phyloP scores from a whole-genome alignment of 306 rosid genomes.

The Styphnolobium japonicum region DNA sequence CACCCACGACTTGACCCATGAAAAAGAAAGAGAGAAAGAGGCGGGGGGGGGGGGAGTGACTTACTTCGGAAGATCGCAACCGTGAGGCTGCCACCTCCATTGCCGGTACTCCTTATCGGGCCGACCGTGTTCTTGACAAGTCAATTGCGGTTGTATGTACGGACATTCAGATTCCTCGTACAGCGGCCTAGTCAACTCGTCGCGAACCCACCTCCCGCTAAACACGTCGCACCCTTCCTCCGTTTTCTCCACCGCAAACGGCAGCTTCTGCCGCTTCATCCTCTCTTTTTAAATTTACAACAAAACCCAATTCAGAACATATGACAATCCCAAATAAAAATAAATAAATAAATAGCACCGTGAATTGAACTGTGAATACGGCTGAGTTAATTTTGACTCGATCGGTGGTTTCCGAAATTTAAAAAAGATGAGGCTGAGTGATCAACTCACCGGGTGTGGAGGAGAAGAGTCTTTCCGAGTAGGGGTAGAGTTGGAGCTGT shows the following conservation, averaged over 20 bases:
- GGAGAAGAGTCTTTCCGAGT: constrained; percentile 24
- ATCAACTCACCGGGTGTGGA: constrained; percentile 46
- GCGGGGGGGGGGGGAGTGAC: not conserved
- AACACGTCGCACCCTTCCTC: constrained; percentile 70
- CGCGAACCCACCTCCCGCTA: constrained; percentile 84
- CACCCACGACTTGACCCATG: not conserved
- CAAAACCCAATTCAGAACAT: constrained; percentile 14
- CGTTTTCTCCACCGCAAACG: constrained; percentile 58
- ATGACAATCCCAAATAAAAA: not conserved
- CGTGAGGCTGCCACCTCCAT: constrained; percentile 94
- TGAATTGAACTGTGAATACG: not conserved
- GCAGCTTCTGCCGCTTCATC: constrained; percentile 38
- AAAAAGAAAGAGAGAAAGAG: too few relatives aligned
- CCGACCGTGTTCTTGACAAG: constrained; percentile 84
- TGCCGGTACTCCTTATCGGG: constrained; percentile 70
- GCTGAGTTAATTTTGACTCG: not conserved
- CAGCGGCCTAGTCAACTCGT: constrained; percentile 63
- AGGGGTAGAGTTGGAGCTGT: constrained; percentile 50
- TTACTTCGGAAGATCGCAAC: constrained; percentile 84
- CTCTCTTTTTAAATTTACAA: constrained; percentile 32
- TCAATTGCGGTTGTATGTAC: constrained; percentile 91
- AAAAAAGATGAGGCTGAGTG: not conserved
- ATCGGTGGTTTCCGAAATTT: too few relatives aligned
- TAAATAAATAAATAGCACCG: not conserved
- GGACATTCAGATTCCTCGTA: constrained; percentile 95